A percentile compares a stretch with the other conserved stretches of the same genome.
Evolutionary conservation across 768 basidiomycete genomes (phyloP).

Genomic region (Calocera cornea): DNA sequence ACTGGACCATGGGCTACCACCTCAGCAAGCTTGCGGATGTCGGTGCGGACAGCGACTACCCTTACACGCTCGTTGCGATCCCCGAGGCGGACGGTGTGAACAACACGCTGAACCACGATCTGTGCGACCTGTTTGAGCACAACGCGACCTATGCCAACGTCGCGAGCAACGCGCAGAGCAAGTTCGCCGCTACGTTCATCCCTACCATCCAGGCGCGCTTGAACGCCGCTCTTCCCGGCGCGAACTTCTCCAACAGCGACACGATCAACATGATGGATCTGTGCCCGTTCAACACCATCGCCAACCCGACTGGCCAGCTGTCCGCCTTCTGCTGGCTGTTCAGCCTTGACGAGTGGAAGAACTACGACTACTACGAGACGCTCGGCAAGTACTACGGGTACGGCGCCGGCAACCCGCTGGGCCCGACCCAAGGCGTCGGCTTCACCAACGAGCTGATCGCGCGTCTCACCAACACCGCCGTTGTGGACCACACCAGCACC

Average conservation of each 20-base stretch:
- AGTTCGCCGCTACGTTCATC: conserved; percentile 47
- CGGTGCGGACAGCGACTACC: conserved; percentile 40
- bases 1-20: conserved; percentile 49
- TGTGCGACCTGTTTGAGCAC: conserved; percentile 30
- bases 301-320: conserved; percentile 24
- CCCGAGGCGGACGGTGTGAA: conserved; percentile 25
- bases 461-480: conserved; percentile 50
- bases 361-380: conserved; percentile 58
- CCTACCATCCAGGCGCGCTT: conserved; percentile 44
- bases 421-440: conserved; percentile 70
- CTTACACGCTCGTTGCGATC: neutral
- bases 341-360: conserved; percentile 43
- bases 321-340: conserved; percentile 71
- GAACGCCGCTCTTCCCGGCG: conserved; percentile 48
- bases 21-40: conserved; percentile 35
- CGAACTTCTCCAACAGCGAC: conserved; percentile 42
- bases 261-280: conserved; percentile 49
- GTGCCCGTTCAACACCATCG: conserved; percentile 69
- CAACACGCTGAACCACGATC: conserved; percentile 50
- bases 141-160: neutral
- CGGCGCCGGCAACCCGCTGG: conserved; percentile 55
- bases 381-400: conserved; percentile 57
- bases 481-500: conserved; percentile 57
- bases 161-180: conserved; percentile 7
- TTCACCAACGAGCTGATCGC: conserved; percentile 83